phyloP scores from a whole-genome alignment of 805 yeast genomes.

The Wickerhamomyces chaumierensis region DNA sequence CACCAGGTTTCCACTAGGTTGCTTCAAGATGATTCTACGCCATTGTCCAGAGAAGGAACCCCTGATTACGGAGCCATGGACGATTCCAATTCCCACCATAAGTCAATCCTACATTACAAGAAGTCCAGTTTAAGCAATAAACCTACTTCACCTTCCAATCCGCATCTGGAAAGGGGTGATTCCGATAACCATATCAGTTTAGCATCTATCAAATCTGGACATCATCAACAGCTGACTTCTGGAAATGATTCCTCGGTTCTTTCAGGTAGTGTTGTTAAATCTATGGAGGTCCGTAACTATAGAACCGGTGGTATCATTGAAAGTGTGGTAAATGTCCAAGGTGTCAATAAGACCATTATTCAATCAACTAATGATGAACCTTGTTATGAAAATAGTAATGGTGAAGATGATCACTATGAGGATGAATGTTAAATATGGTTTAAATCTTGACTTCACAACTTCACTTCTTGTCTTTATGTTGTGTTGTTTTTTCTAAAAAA shows the following conservation, averaged over 20 bases:
- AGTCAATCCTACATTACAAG: conserved; percentile 5
- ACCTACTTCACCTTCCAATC: too few species aligned
- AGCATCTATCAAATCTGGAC: background rate
- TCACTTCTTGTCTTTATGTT: too few species aligned
- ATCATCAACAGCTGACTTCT: background rate
- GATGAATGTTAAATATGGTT: background rate
- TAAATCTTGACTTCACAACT: too few species aligned
- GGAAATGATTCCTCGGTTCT: background rate
- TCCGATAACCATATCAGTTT: background rate
- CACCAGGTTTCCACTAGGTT: conserved; percentile 1
- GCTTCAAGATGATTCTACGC: background rate
- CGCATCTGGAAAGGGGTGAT: too few species aligned
- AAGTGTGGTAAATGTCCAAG: conserved; percentile 72
- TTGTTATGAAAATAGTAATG: too few species aligned
- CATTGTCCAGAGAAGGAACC: background rate
- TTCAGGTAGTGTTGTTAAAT: background rate
- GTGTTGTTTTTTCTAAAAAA: too few species aligned
- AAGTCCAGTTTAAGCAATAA: conserved; percentile 4
- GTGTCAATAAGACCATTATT: conserved; percentile 77
- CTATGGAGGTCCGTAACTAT: conserved; percentile 13
- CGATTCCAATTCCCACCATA: background rate
- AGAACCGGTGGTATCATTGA: conserved; percentile 49
- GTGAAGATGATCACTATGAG: too few species aligned
- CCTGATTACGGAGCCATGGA: background rate
- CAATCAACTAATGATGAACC: conserved; percentile 41